Conservation (phyloP, 176 grass and related monocot species). For the barley (Hordeum vulgare) region DNA sequence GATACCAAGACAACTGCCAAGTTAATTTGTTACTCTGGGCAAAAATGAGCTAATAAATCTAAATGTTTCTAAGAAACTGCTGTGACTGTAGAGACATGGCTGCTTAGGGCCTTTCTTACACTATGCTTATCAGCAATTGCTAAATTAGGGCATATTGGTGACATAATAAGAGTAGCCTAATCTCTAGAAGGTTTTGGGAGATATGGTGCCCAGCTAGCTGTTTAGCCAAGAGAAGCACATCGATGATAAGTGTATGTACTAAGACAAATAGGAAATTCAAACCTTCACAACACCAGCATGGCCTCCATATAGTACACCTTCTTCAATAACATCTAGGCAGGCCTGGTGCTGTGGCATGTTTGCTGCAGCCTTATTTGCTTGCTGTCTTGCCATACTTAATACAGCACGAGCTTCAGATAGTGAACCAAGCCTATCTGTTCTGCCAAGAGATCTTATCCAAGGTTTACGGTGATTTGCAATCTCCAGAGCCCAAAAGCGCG, state of each 20-base stretch:
- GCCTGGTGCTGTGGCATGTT: slow-evolving; percentile 87
- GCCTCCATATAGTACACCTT: slow-evolving; percentile 69
- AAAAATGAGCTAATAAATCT: no score
- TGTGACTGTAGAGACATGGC: no score
- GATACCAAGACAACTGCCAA: not conserved
- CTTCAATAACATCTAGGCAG: slow-evolving; percentile 81
- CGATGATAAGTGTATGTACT: not conserved
- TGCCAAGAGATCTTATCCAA: slow-evolving; percentile 74
- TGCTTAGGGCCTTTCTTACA: not conserved
- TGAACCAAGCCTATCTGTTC: slow-evolving; percentile 72
- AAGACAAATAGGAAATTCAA: not conserved
- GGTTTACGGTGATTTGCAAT: slow-evolving; percentile 72
- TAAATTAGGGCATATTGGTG: not conserved
- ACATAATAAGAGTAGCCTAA: not conserved
- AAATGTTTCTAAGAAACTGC: no score
- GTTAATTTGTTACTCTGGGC: no score
- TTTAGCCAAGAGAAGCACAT: not conserved
- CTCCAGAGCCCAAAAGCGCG: slow-evolving; percentile 79
- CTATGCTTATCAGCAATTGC: not conserved
- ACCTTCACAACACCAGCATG: slow-evolving; percentile 94
- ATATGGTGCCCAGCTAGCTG: not conserved
- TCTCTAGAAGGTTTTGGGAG: not conserved
- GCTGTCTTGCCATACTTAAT: slow-evolving; percentile 60
- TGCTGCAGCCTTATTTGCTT: slow-evolving; percentile 52
- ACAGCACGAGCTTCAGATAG: slow-evolving; percentile 74